Percentiles rank a stretch among this genome's conserved stretches.
Evolutionary conservation across 2,329 filamentous ascomycete genomes (phyloP).

Genomic region (Apiospora rasikravindrae): DNA sequence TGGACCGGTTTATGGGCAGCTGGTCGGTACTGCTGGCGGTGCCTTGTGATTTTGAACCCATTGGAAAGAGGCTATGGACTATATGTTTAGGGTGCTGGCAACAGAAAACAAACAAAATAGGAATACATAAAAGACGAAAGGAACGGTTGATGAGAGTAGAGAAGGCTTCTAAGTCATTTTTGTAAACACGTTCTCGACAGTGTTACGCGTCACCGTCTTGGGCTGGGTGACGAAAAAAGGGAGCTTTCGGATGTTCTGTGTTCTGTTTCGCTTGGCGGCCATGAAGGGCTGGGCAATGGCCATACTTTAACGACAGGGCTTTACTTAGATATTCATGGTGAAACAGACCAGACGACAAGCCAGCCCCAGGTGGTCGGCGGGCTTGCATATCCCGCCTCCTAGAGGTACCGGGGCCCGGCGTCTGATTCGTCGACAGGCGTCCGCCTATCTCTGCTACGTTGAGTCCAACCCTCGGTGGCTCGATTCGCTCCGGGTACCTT

Average conservation of each 20-base stretch:
- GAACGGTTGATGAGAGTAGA: background rate
- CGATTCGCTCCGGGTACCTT: background rate
- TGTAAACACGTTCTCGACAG: background rate
- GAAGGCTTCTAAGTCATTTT: background rate
- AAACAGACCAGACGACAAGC: background rate
- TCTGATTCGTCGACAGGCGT: background rate
- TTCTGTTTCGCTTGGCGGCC: background rate
- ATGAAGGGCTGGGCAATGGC: background rate
- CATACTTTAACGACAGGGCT: background rate
- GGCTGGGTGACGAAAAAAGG: background rate
- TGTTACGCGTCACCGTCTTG: background rate
- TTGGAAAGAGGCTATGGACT: background rate
- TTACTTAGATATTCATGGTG: background rate
- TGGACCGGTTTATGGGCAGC: background rate
- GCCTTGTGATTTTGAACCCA: background rate
- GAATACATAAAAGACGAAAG: background rate
- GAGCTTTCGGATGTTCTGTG: background rate
- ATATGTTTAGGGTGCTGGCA: background rate
- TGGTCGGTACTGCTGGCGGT: background rate
- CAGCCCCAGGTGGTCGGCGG: background rate
- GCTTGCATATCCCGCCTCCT: background rate
- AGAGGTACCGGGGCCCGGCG: background rate
- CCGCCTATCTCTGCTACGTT: background rate
- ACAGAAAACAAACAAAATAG: background rate
- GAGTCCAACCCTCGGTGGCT: background rate